Evolutionary conservation across 2,329 filamentous ascomycete genomes (phyloP).

Genomic region (Aspergillus thermomutatus): DNA sequence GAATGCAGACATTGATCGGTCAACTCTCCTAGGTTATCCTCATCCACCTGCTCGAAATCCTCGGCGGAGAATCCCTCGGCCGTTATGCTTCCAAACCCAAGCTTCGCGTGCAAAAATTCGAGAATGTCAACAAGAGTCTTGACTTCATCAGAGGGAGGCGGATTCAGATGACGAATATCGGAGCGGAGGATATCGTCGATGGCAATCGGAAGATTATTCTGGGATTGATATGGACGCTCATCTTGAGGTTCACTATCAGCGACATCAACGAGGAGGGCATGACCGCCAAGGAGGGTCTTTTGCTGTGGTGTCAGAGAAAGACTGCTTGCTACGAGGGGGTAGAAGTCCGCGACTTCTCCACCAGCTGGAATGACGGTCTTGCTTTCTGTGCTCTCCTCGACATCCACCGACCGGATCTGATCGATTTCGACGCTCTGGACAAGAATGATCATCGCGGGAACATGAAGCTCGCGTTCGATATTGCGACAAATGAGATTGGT

Average conservation of each 20-base stretch:
- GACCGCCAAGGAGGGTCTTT: slow-evolving; percentile 91
- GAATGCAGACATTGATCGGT: not conserved
- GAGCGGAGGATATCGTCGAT: slow-evolving; percentile 96
- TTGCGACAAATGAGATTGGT: slow-evolving; percentile 92
- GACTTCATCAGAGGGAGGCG: slow-evolving; percentile 87
- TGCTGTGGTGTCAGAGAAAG: slow-evolving; percentile 97
- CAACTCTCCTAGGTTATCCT: slow-evolving; percentile 67
- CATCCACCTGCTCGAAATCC: slow-evolving; percentile 94
- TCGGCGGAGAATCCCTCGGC: slow-evolving; percentile 89
- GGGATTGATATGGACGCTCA: slow-evolving; percentile 96
- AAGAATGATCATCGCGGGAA: slow-evolving; percentile 93
- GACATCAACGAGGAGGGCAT: slow-evolving; percentile 98
- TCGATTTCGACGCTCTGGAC: slow-evolving; percentile 92
- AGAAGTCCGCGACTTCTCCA: slow-evolving; percentile 89
- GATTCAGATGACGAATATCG: slow-evolving; percentile 98
- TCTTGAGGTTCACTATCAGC: slow-evolving; percentile 95
- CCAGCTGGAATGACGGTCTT: slow-evolving; percentile 95
- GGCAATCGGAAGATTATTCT: slow-evolving; percentile 97
- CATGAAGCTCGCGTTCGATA: slow-evolving; percentile 97
- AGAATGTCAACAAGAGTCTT: slow-evolving; percentile 94
- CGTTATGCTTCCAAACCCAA: slow-evolving; percentile 96
- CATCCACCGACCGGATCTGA: slow-evolving; percentile 94
- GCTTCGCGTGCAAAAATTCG: slow-evolving; percentile 91
- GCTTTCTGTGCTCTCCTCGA: slow-evolving; percentile 95
- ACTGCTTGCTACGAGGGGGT: slow-evolving; percentile 98